A percentile compares a stretch with the other conserved stretches of the same genome.
Conservation (phyloP, 2,329 filamentous ascomycete species). For the Arachnopeziza araneosa region DNA sequence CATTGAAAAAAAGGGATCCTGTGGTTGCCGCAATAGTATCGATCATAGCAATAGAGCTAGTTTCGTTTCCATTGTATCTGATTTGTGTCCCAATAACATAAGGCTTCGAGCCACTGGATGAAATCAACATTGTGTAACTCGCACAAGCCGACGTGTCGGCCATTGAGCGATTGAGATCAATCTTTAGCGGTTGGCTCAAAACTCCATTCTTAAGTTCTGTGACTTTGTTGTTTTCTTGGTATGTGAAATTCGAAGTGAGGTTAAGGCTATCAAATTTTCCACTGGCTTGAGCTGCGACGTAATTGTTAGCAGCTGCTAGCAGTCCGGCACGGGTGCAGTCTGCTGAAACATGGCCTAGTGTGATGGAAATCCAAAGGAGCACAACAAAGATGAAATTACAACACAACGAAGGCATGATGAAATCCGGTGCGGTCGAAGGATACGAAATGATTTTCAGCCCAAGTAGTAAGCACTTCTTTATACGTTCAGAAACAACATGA, state of each 20-base stretch:
- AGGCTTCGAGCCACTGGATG: constrained; percentile 4
- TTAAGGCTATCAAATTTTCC: constrained; percentile 1
- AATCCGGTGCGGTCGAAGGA: not conserved
- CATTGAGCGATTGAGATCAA: constrained; percentile 8
- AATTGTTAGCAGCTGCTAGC: constrained; percentile 1
- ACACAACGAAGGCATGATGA: not conserved
- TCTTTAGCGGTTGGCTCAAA: constrained; percentile 1
- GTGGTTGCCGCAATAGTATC: constrained; percentile 15
- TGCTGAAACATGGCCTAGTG: not conserved
- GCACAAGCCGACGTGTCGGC: constrained; percentile 11
- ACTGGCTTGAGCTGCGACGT: constrained; percentile 5
- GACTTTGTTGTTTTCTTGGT: constrained; percentile 13
- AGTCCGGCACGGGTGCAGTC: constrained; percentile 10
- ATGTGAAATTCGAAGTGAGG: constrained; percentile 7
- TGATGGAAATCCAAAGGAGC: not conserved
- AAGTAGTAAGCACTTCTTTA: too few relatives aligned
- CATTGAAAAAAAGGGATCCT: constrained; percentile 11
- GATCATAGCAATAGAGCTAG: constrained; percentile 8
- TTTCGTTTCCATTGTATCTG: constrained; percentile 6
- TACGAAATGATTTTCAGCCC: too few relatives aligned
- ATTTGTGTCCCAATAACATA: constrained; percentile 14
- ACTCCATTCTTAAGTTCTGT: constrained; percentile 3
- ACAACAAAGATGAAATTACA: not conserved
- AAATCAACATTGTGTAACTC: constrained; percentile 12
- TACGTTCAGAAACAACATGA: too few relatives aligned